Percentiles rank a stretch among this genome's conserved stretches.
phyloP scores from a whole-genome alignment of 768 basidiomycete genomes.

The Ephemerocybe angulata region DNA sequence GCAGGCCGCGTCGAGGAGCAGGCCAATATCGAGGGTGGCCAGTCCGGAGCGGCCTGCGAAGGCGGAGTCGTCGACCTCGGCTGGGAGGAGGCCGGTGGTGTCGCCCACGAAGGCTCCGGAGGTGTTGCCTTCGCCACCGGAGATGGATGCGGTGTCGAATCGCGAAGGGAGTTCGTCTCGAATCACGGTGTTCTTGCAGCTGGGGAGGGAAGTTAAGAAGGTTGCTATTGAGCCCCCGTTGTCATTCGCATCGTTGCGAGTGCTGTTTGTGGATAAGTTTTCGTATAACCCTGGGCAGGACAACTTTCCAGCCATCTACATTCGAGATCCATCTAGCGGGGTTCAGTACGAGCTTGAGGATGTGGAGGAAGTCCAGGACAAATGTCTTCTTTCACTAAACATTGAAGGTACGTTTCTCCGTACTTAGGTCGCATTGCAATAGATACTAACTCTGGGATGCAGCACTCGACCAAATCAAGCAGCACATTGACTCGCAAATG shows the following conservation, averaged over 20 bases:
- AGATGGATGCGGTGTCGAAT: conserved; percentile 20
- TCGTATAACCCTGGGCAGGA: conserved; percentile 90
- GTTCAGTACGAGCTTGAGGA: conserved; percentile 97
- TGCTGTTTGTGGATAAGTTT: conserved; percentile 93
- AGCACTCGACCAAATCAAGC: conserved; percentile 98
- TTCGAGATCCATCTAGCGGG: conserved; percentile 87
- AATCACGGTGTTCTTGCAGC: conserved; percentile 81
- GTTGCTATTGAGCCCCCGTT: conserved; percentile 65
- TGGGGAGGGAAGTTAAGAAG: conserved; percentile 90
- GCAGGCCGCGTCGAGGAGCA: conserved; percentile 24
- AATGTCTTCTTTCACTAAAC: conserved; percentile 84
- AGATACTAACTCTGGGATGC: conserved; percentile 10
- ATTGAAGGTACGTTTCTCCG: conserved; percentile 82
- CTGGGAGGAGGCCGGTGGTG: conserved; percentile 3
- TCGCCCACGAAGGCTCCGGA: conserved; percentile 18
- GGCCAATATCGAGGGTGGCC: conserved; percentile 28
- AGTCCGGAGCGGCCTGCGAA: conserved; percentile 41
- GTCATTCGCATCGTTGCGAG: conserved; percentile 70
- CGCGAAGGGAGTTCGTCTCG: conserved; percentile 26
- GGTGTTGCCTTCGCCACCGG: conserved; percentile 40
- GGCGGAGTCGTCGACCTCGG: conserved; percentile 1
- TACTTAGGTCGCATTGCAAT: conserved; percentile 4
- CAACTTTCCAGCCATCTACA: conserved; percentile 93
- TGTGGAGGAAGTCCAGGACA: conserved; percentile 86
- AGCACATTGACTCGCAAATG: conserved; percentile 94